A percentile compares a stretch with the other conserved stretches of the same genome.
Conservation (phyloP, 371 early-diverging fungal species). For the Mucor lusitanicus region DNA sequence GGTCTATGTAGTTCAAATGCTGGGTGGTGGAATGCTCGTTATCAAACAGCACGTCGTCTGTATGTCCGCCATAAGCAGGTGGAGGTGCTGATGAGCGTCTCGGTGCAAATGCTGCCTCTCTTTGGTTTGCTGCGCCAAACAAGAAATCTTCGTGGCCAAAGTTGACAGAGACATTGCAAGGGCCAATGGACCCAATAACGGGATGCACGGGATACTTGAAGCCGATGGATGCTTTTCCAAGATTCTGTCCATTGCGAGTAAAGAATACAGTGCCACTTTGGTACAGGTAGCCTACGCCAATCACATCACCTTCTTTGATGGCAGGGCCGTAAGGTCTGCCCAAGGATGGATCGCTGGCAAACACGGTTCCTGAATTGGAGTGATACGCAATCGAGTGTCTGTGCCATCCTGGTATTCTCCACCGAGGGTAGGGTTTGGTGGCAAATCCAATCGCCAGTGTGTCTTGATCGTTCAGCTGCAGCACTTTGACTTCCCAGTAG, state of each 20-base stretch:
- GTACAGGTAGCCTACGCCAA: conserved; percentile 70
- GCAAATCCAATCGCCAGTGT: conserved; percentile 60
- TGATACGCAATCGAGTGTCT: conserved; percentile 71
- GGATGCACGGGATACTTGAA: conserved; percentile 54
- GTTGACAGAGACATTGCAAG: conserved; percentile 56
- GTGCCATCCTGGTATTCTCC: conserved; percentile 63
- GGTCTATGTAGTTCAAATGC: conserved; percentile 9
- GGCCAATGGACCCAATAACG: conserved; percentile 55
- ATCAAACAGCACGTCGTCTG: conserved; percentile 48
- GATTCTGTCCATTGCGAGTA: conserved; percentile 68
- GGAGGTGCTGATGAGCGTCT: conserved; percentile 58
- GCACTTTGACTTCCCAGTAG: conserved; percentile 72
- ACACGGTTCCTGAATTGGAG: conserved; percentile 51
- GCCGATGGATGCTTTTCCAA: conserved; percentile 56
- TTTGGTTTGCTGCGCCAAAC: conserved; percentile 61
- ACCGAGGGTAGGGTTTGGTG: conserved; percentile 64
- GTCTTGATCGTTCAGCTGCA: conserved; percentile 39
- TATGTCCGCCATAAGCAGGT: conserved; percentile 57
- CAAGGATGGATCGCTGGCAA: conserved; percentile 64
- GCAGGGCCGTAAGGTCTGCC: conserved; percentile 62
- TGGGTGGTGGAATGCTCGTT: background rate
- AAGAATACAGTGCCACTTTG: conserved; percentile 71
- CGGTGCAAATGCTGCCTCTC: conserved; percentile 72
- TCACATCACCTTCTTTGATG: conserved; percentile 67
- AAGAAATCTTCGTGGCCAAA: conserved; percentile 51